phyloP scores from a whole-genome alignment of 164 flowering plant genomes.

The Vitis riparia region DNA sequence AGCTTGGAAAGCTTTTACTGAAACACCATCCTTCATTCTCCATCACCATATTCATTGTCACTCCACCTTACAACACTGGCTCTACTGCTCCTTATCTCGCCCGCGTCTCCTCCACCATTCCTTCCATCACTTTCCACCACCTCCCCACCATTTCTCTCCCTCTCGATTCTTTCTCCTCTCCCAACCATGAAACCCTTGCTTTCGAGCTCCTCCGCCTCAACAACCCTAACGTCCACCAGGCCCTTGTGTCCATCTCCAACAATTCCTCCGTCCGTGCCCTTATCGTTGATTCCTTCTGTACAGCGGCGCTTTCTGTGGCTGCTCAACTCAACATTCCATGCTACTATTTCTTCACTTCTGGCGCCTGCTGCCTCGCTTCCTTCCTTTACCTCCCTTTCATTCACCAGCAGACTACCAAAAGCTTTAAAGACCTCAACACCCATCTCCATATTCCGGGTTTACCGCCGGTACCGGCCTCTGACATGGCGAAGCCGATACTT shows the following conservation, averaged over 20 bases:
- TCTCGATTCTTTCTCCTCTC: slow-evolving; percentile 7
- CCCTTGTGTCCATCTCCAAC: slow-evolving; percentile 32
- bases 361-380: slow-evolving; percentile 21
- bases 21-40: slow-evolving; percentile 32
- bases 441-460: slow-evolving; percentile 16
- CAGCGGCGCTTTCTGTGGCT: slow-evolving; percentile 16
- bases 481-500: slow-evolving; percentile 16
- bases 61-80: slow-evolving; percentile 26
- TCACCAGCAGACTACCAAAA: slow-evolving; percentile 11
- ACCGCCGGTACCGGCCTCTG: slow-evolving; percentile 12
- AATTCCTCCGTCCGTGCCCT: slow-evolving; percentile 24
- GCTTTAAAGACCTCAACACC: slow-evolving; percentile 14
- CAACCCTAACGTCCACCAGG: slow-evolving; percentile 27
- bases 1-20: slow-evolving; percentile 41
- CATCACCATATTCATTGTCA: slow-evolving; percentile 34
- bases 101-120: slow-evolving; percentile 30
- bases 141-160: slow-evolving; percentile 26
- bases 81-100: slow-evolving; percentile 37
- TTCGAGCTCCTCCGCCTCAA: slow-evolving; percentile 28
- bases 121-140: slow-evolving; percentile 41
- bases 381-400: slow-evolving; percentile 31
- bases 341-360: slow-evolving; percentile 40
- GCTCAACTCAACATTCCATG: slow-evolving; percentile 34
- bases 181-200: slow-evolving; percentile 14
- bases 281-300: slow-evolving; percentile 47